phyloP scores from a whole-genome alignment of 176 grass and related monocot genomes.

The Oryza punctata region DNA sequence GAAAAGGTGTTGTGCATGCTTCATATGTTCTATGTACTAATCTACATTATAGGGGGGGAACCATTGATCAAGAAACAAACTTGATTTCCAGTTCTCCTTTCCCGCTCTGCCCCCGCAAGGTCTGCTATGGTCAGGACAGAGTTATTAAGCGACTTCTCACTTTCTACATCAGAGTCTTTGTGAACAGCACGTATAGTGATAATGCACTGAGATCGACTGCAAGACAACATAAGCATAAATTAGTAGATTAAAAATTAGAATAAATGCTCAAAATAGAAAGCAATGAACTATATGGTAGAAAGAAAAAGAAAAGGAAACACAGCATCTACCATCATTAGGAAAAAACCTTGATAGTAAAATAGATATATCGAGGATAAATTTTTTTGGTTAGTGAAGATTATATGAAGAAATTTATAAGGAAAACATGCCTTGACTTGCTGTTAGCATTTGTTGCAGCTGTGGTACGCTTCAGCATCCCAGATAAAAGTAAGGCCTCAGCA shows the following conservation, averaged over 20 bases:
- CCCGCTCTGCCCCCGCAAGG: conserved; percentile 85
- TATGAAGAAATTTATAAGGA: conserved; percentile 7
- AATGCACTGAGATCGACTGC: conserved; percentile 92
- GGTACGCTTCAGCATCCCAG: conserved; percentile 73
- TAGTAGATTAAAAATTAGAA: conserved; percentile 9
- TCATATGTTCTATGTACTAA: neutral
- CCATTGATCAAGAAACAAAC: conserved; percentile 43
- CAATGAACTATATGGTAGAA: neutral
- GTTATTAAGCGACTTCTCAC: conserved; percentile 34
- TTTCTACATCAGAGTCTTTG: conserved; percentile 30
- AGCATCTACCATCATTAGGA: neutral
- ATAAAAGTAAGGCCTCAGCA: conserved; percentile 59
- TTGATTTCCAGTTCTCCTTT: conserved; percentile 81
- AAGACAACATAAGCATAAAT: conserved; percentile 7
- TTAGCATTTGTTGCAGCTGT: conserved; percentile 94
- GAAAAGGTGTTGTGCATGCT: neutral
- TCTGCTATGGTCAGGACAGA: conserved; percentile 82
- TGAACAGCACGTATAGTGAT: conserved; percentile 59
- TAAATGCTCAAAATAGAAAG: neutral
- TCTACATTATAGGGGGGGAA: neutral
- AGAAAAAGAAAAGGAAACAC: neutral
- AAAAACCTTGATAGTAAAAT: neutral
- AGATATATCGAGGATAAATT: conserved; percentile 19
- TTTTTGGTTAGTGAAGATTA: conserved; percentile 12
- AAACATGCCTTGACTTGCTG: conserved; percentile 78